Conservation (phyloP, 2,329 filamentous ascomycete species). For the Nannizziopsis arthrosporioides region DNA sequence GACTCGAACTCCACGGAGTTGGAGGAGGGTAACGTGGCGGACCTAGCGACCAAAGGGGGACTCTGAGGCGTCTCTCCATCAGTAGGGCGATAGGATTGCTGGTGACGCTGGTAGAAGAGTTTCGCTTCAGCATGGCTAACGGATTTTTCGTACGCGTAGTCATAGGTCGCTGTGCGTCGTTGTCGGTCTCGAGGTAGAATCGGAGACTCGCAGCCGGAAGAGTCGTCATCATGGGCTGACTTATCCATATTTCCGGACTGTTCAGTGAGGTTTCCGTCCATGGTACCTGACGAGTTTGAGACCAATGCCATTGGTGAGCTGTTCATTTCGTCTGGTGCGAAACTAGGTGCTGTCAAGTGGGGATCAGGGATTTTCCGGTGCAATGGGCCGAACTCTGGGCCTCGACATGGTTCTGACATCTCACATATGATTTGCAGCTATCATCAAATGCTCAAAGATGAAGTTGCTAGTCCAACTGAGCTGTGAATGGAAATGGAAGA, state of each 20-base stretch:
- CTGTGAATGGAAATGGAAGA: too few relatives aligned
- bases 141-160: conserved; percentile 84
- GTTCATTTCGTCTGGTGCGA: neutral
- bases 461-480: neutral
- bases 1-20: conserved; percentile 13
- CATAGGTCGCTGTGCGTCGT: conserved; percentile 74
- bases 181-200: conserved; percentile 36
- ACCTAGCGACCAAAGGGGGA: conserved; percentile 25
- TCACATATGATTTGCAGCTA: neutral
- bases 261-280: neutral
- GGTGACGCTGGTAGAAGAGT: conserved; percentile 79
- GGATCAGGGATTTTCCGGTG: neutral
- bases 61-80: conserved; percentile 30
- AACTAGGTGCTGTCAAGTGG: neutral
- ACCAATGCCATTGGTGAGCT: neutral
- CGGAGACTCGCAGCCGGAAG: conserved; percentile 8
- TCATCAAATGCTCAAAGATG: neutral
- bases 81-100: conserved; percentile 45
- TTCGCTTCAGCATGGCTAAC: conserved; percentile 92
- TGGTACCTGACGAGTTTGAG: too few relatives aligned
- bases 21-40: conserved; percentile 17
- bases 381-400: conserved; percentile 2
- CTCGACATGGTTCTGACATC: conserved; percentile 3
- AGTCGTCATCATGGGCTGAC: conserved; percentile 8
- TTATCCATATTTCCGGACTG: conserved; percentile 1